Conservation (phyloP, 768 basidiomycete genomes). For the Collybia nuda region DNA sequence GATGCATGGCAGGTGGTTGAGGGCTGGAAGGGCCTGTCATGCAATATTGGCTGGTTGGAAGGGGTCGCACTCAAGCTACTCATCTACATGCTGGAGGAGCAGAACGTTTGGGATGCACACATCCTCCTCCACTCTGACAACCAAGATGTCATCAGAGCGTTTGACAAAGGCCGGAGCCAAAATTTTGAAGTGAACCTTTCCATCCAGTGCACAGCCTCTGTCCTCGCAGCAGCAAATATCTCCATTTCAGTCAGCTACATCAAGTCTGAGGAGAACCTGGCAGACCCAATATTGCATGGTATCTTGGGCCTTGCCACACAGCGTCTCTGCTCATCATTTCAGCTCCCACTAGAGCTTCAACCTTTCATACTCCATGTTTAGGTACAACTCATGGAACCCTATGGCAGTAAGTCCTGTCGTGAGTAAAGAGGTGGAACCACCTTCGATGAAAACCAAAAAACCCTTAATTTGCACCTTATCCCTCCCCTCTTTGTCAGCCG, state of each 20-base stretch:
- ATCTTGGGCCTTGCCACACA: not conserved
- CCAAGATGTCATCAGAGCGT: conserved; percentile 31
- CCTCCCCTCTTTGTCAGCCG: not conserved
- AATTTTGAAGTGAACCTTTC: conserved; percentile 28
- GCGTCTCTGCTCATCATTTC: not conserved
- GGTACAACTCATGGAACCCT: not conserved
- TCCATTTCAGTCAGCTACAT: conserved; percentile 13
- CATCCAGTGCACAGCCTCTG: conserved; percentile 15
- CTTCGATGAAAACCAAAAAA: too few species aligned
- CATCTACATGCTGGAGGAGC: conserved; percentile 10
- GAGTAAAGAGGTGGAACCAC: not conserved
- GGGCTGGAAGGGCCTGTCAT: conserved; percentile 13
- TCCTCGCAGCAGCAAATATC: conserved; percentile 7
- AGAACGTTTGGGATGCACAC: conserved; percentile 8
- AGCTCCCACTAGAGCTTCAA: not conserved
- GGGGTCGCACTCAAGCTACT: conserved; percentile 21
- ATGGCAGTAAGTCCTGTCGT: not conserved
- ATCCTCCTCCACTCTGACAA: conserved; percentile 33
- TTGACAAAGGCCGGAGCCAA: conserved; percentile 25
- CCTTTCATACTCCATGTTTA: not conserved
- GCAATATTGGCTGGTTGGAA: conserved; percentile 26
- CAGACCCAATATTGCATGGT: conserved; percentile 11
- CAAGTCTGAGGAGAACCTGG: conserved; percentile 15
- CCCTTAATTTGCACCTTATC: too few species aligned
- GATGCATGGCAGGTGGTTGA: conserved; percentile 12